Evolutionary conservation across 2,329 filamentous ascomycete genomes (phyloP).

Genomic region (Cercospora sp.): DNA sequence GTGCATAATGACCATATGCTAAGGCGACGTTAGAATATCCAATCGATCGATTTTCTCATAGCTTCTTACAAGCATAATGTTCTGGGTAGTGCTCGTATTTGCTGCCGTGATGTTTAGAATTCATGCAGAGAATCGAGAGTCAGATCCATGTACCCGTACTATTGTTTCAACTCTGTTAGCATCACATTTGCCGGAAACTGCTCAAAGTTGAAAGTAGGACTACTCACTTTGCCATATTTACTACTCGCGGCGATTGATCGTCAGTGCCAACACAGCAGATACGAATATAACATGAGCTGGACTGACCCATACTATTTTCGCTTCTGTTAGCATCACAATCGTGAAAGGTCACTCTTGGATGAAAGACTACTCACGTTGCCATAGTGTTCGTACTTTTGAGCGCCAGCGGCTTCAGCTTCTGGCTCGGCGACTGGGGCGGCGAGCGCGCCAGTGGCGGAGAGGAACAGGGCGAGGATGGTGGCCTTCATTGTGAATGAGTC

Average conservation of each 20-base stretch:
- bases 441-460: constrained; percentile 19
- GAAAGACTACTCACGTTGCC: neutral
- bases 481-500: constrained; percentile 23
- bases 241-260: neutral
- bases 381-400: constrained; percentile 1
- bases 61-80: constrained; percentile 8
- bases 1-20: constrained; percentile 6
- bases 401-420: constrained; percentile 16
- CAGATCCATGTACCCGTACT: neutral
- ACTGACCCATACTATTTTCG: neutral
- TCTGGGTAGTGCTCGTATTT: constrained; percentile 11
- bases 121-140: neutral
- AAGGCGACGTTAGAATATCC: neutral
- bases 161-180: neutral
- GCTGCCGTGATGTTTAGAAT: neutral
- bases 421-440: constrained; percentile 19
- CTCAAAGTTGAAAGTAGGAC: neutral
- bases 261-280: neutral
- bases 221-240: neutral
- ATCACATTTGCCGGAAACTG: neutral
- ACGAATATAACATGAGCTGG: neutral
- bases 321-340: neutral
- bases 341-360: neutral
- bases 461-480: constrained; percentile 18
- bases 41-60: too few species aligned